Base-by-base conservation (phyloP, 116 monocot genomes). In the Phalaenopsis hybrid region DNA sequence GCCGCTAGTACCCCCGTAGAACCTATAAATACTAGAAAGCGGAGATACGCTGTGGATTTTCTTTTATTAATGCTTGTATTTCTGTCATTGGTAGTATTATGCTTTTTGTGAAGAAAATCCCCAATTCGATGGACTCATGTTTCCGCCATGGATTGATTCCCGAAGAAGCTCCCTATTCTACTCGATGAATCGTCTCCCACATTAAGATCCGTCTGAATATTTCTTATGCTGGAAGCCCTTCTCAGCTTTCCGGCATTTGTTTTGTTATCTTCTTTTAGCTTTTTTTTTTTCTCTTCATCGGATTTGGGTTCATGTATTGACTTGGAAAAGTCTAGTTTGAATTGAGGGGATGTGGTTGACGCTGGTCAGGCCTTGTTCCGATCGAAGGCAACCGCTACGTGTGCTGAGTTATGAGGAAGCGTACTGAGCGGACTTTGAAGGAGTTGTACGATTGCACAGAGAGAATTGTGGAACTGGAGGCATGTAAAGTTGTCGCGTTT, bases 401-500 rank as follows among this genome's bases (percentile, higher is more conserved):
- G 46, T 15, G 75, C 21, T 72, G 72, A 72, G 52, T 28, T 81
- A 86, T 86, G 86, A 82, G 44, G 85, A 89, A 69, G 74, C 58
- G 70, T 31, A 76, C 74, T 25, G 78, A 81, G 76, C 81, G 79
- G 77, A 41, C 33, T 44, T 44, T 88, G 77, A 80, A 80, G 81
- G 81, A 87, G 51, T 81, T 91, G n/a, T 87, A 87, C 81, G 85
- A 81, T 57, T 43, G 37, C 69, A 85, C 81, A 0, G 44, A 77
- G 33, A 75, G 33, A 77, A 75, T 88, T 5, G 17, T 33, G 11
- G 77, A 84, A 68, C 81, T 83, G 82, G 80, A 89, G 91, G 88
- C 91, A 89, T 82, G 91, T 91, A 79, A 85, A 85, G 21, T 81
- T 84, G 25, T 72, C 51, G 55, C 55, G 59, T 83, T 81, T 78